phyloP scores from a whole-genome alignment of 805 yeast genomes.

The Candida pini region DNA sequence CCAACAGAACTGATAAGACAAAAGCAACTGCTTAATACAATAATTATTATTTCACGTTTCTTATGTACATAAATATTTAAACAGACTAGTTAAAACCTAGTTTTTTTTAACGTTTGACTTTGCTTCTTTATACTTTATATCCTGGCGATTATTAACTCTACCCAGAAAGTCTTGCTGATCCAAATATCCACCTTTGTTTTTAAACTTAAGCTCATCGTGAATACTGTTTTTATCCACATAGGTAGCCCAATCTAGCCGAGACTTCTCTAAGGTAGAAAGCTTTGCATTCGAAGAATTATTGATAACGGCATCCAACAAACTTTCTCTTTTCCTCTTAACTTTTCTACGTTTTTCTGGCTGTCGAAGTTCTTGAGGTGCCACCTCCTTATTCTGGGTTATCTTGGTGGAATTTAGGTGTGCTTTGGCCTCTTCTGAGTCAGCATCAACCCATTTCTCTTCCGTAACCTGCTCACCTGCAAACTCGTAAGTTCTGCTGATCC shows the following conservation, averaged over 20 bases:
- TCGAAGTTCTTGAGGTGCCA: conserved; percentile 1
- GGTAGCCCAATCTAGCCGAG: conserved; percentile 90
- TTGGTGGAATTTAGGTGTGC: conserved; percentile 62
- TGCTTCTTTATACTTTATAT: conserved; percentile 42
- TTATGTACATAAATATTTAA: no score
- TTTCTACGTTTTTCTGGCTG: conserved; percentile 14
- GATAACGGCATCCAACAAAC: conserved; percentile 71
- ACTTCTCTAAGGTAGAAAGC: conserved; percentile 86
- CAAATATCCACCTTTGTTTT: conserved; percentile 85
- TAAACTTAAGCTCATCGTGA: conserved; percentile 70
- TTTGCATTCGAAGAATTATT: conserved; percentile 66
- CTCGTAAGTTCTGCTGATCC: conserved; percentile 71
- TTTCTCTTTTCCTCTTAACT: conserved; percentile 63
- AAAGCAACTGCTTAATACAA: background rate
- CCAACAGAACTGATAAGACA: conserved; percentile 32
- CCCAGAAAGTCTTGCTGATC: conserved; percentile 87
- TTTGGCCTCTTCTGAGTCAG: conserved; percentile 78
- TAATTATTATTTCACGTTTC: background rate
- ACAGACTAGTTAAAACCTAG: background rate
- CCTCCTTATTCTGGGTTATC: conserved; percentile 4
- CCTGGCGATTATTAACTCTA: conserved; percentile 60
- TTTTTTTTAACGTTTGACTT: conserved; percentile 12
- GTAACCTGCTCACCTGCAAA: conserved; percentile 84
- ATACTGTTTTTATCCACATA: conserved; percentile 86
- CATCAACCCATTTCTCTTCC: conserved; percentile 74